A percentile compares a stretch with the other conserved stretches of the same genome.
phyloP scores from a whole-genome alignment of 768 basidiomycete genomes.

The Tylopilus felleus region DNA sequence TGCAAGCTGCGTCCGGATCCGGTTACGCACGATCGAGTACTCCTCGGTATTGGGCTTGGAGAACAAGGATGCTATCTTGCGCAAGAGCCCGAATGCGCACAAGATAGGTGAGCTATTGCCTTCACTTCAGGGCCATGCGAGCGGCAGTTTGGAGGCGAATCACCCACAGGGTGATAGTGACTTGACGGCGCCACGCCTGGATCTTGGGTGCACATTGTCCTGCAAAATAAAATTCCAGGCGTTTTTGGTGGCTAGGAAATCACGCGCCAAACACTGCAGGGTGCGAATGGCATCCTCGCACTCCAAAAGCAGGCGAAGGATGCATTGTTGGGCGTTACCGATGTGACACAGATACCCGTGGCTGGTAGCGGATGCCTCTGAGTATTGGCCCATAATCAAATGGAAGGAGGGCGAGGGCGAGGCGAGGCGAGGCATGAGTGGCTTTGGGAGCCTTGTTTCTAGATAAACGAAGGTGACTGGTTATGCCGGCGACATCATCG shows the following conservation, averaged over 20 bases:
- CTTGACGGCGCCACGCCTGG: constrained; percentile 58
- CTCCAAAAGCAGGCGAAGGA: constrained; percentile 66
- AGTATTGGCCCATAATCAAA: constrained; percentile 85
- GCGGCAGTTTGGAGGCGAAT: constrained; percentile 65
- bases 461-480: constrained; percentile 78
- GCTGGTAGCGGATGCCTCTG: constrained; percentile 92
- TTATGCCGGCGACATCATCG: constrained; percentile 74
- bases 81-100: constrained; percentile 43
- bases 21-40: constrained; percentile 70
- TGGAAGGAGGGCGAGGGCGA: constrained; percentile 58
- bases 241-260: constrained; percentile 57
- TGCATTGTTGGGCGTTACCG: constrained; percentile 93
- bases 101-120: constrained; percentile 48
- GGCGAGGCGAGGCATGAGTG: no score
- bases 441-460: constrained; percentile 56
- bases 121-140: constrained; percentile 57
- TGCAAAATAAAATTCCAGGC: constrained; percentile 59
- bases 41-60: constrained; percentile 80
- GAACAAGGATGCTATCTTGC: constrained; percentile 42
- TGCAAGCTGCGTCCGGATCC: constrained; percentile 66
- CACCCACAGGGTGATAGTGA: constrained; percentile 56
- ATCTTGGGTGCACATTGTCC: constrained; percentile 63
- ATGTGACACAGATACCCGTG: constrained; percentile 99
- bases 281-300: constrained; percentile 67
- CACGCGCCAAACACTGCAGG: constrained; percentile 68